Evolutionary conservation across 2,329 filamentous ascomycete species (phyloP), one percentile per base, ranked within the genome.

Genomic region (Neobulgaria alba): DNA sequence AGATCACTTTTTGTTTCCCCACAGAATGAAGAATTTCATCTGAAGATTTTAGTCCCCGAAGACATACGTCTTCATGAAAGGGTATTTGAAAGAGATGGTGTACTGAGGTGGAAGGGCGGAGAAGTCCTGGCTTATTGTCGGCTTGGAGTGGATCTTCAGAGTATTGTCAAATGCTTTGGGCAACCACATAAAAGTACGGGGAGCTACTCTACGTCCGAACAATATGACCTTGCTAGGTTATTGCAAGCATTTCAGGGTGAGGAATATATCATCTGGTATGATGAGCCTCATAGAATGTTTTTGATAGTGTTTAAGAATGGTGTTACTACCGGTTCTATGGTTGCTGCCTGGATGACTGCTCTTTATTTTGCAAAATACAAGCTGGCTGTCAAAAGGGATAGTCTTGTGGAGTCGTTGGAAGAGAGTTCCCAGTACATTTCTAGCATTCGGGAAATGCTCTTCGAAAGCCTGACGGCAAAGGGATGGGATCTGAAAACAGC

Each of bases 401-500:
- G 30, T 23, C 29, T 9, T 7, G 36, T 5, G 19, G n/a, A n/a
- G n/a, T n/a, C n/a, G n/a, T n/a, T n/a, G n/a, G n/a, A n/a, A n/a
- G n/a, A n/a, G n/a, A n/a, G n/a, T n/a, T n/a, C n/a, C n/a, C n/a
- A n/a, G n/a, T n/a, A n/a, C 10, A 14, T 37, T 29, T n/a, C 18
- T 2, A 10, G 18, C 12, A 29, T 4, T n/a, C n/a, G n/a, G n/a
- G n/a, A n/a, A n/a, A n/a, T n/a, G n/a, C n/a, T n/a, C n/a, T n/a
- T n/a, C n/a, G n/a, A n/a, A n/a, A n/a, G n/a, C n/a, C n/a, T n/a
- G n/a, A n/a, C n/a, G n/a, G 57, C 58, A 23, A 63, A 54, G 21
- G 82, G 82, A 0, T 89, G 84, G 84, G 74, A 88, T 61, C 51
- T 84, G 34, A 65, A 75, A 41, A 68, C 68, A 37, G 69, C 69